Conservation (phyloP, 495 filamentous ascomycete genomes). For the Viridothelium virens region DNA sequence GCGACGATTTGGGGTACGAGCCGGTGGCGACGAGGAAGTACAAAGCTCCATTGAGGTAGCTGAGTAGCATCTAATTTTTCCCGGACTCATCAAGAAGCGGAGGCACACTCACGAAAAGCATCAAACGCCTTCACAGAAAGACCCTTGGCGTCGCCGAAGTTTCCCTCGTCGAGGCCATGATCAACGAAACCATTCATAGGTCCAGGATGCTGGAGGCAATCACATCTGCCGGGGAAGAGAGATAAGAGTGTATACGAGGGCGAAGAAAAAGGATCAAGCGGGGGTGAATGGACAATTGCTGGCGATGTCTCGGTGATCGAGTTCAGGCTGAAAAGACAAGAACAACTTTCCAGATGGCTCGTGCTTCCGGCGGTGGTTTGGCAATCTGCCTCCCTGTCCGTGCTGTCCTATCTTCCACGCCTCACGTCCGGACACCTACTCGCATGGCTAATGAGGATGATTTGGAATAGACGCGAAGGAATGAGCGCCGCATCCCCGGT, state of each 20-base stretch:
- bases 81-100: background rate
- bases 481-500: too few species aligned
- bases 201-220: background rate
- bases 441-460: too few species aligned
- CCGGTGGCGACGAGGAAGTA: too few species aligned
- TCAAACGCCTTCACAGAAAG: conserved; percentile 77
- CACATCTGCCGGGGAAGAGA: background rate
- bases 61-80: background rate
- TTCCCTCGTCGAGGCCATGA: conserved; percentile 63
- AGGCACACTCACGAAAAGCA: conserved; percentile 79
- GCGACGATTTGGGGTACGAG: background rate
- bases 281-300: background rate
- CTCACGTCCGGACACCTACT: too few species aligned
- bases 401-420: too few species aligned
- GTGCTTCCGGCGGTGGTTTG: background rate
- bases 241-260: background rate
- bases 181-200: conserved; percentile 65
- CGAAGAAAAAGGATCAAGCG: background rate
- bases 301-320: background rate
- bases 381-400: too few species aligned
- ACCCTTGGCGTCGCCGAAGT: conserved; percentile 62
- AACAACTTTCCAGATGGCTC: background rate
- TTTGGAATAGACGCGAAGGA: too few species aligned
- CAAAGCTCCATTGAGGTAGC: background rate
- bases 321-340: background rate